Evolutionary conservation across 257 asterid genomes (phyloP), one percentile per base, ranked within the genome.

Genomic region (Solanum ossicruentum): DNA sequence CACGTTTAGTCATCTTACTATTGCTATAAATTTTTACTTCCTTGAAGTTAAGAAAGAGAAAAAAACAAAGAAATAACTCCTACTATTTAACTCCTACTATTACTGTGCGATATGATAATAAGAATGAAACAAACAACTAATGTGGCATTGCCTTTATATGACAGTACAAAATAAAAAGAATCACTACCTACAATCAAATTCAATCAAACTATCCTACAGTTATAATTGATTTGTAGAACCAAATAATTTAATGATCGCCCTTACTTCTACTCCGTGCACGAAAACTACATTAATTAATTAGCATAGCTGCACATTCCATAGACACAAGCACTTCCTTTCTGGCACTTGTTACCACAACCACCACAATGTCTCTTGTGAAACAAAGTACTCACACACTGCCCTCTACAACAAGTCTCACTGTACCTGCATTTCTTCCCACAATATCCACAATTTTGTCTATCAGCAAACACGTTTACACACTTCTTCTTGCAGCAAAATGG

Each of bases 291-390:
- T 13, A 15, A 32, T 51, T 51, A 77, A 77, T 77, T 77, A 23
- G 98, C 94, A 82, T 94, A 94, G 86, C 91, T 90, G 86, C 98
- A 94, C 88, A 94, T 87, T 60, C 96, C 98, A 28, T 17, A 92
- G 17, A 77, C 39, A 71, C 98, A 94, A 55, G 80, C 85, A 51
- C 78, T 87, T 26, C 92, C 90, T 83, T 87, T 87, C 67, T 82
- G 85, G 86, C 97, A 94, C 78, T 78, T 80, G 32, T 87, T 91
- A n/a, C 84, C 63, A 86, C 97, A 94, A 10, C 92, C 92, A 17
- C 98, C 98, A 70, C 97, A 94, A 36, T 94, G 87, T n/a, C 85
- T 90, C 80, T 85, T 84, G 85, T 91, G 61, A 2, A 75, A 70
- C 66, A 69, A 83, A 6, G 93, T 89, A 73, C 91, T 94, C 1